These are phyloP conservation scores for Calophaca sinica DNA, from an alignment of 306 rosid genomes.

Conservation along the genomic window DNA sequence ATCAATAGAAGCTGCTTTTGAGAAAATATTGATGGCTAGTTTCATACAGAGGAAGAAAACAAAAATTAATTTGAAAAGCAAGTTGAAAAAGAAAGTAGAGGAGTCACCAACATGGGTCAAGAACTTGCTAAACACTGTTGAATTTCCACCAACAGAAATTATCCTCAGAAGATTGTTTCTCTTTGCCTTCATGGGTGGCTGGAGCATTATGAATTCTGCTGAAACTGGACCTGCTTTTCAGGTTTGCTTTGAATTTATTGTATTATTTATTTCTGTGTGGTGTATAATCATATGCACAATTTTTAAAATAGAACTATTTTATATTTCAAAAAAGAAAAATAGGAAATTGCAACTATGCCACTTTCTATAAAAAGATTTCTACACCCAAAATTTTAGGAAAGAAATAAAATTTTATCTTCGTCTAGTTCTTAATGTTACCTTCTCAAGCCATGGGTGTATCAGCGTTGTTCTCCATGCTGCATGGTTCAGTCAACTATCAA, in stretches of 20 bases:
- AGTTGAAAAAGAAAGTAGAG: slow-evolving; percentile 93
- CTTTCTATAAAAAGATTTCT: not conserved
- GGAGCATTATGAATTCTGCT: slow-evolving; percentile 97
- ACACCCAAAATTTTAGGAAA: slow-evolving; percentile 8
- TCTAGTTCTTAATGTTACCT: slow-evolving; percentile 1
- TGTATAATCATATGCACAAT: slow-evolving; percentile 24
- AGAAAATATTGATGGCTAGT: slow-evolving; percentile 89
- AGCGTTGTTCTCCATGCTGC: slow-evolving; percentile 5
- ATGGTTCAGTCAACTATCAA: slow-evolving; percentile 16
- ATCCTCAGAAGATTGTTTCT: slow-evolving; percentile 90
- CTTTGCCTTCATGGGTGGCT: slow-evolving; percentile 95
- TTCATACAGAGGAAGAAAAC: slow-evolving; percentile 87
- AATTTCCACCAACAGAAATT: slow-evolving; percentile 85
- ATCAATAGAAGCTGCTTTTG: slow-evolving; percentile 96
- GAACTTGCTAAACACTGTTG: slow-evolving; percentile 81
- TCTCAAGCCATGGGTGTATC: not conserved
- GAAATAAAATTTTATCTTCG: slow-evolving; percentile 7
- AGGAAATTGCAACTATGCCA: not conserved
- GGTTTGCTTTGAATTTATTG: slow-evolving; percentile 65
- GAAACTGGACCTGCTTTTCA: slow-evolving; percentile 99
- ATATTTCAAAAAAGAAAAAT: not conserved
- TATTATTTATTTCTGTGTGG: not conserved
- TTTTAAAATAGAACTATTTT: slow-evolving; percentile 15
- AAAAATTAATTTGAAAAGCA: slow-evolving; percentile 91
- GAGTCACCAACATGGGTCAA: slow-evolving; percentile 98